These are phyloP conservation scores for Kurtzmaniella quercitrusa DNA, from an alignment of 1,139 yeast genomes.

Conservation along the genomic window DNA sequence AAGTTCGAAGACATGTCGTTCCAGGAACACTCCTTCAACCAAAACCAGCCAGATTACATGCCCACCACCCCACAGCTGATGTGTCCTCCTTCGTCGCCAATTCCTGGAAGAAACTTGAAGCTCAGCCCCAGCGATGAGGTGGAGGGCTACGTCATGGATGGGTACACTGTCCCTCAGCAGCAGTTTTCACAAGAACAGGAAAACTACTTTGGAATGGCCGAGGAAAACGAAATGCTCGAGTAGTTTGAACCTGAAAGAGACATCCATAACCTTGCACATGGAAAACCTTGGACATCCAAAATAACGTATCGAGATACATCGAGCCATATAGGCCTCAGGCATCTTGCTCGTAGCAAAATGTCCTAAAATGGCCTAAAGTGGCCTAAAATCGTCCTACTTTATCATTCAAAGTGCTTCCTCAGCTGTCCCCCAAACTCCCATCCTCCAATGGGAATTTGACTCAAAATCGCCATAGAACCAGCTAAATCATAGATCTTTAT, in stretches of 20 bases:
- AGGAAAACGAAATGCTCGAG: slow-evolving; percentile 11
- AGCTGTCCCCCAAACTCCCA: no score
- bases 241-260: no score
- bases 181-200: slow-evolving; percentile 34
- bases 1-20: slow-evolving; percentile 43
- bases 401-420: no score
- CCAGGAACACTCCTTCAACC: slow-evolving; percentile 29
- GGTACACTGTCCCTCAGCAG: slow-evolving; percentile 20
- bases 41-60: slow-evolving; percentile 12
- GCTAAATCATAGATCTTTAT: neutral
- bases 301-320: no score
- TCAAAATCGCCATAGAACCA: neutral
- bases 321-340: no score
- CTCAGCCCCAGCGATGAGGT: slow-evolving; percentile 40
- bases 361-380: no score
- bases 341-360: no score
- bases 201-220: slow-evolving; percentile 34
- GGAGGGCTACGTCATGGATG: slow-evolving; percentile 38
- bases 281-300: no score
- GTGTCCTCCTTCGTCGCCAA: slow-evolving; percentile 10
- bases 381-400: no score
- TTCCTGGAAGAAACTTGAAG: slow-evolving; percentile 11
- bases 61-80: slow-evolving; percentile 9
- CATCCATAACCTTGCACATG: no score
- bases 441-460: no score